phyloP scores from a whole-genome alignment of 164 flowering plant species.

The Cinnamomum chago region DNA sequence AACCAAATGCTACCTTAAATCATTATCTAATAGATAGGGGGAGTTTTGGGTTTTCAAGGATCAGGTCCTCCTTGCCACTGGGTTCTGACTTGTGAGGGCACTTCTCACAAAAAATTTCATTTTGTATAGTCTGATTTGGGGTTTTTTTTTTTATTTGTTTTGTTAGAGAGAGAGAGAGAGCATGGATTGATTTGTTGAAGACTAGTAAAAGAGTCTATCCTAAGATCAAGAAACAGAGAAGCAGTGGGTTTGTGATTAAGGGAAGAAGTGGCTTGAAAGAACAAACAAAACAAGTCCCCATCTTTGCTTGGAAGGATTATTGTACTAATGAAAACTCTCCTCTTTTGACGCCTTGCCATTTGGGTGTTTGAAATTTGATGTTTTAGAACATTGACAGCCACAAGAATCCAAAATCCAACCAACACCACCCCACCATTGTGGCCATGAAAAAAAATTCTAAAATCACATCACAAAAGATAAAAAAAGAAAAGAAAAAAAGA shows the following conservation, averaged over 20 bases:
- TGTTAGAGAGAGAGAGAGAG: too few species aligned
- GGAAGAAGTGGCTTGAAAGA: conserved; percentile 34
- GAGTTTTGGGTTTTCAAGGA: too few species aligned
- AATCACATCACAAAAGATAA: not conserved
- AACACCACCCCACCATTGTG: conserved; percentile 10
- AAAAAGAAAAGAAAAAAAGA: not conserved
- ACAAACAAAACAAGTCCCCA: conserved; percentile 12
- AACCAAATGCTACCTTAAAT: too few species aligned
- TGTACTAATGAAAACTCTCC: not conserved
- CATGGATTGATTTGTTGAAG: not conserved
- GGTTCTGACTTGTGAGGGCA: too few species aligned
- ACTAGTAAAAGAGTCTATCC: not conserved
- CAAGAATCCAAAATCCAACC: conserved; percentile 16
- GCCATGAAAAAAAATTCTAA: conserved; percentile 12
- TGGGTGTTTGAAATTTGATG: conserved; percentile 12
- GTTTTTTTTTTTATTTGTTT: too few species aligned
- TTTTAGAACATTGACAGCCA: conserved; percentile 21
- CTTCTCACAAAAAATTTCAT: too few species aligned
- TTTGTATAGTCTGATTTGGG: too few species aligned
- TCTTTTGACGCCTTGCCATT: conserved; percentile 16
- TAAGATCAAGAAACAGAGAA: not conserved
- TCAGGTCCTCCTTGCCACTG: too few species aligned
- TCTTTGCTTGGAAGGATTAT: conserved; percentile 31
- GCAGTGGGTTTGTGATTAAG: not conserved
- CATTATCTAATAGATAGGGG: too few species aligned